Base-by-base conservation (phyloP, 78 protist genomes). In the Chrysochromulina parva region DNA sequence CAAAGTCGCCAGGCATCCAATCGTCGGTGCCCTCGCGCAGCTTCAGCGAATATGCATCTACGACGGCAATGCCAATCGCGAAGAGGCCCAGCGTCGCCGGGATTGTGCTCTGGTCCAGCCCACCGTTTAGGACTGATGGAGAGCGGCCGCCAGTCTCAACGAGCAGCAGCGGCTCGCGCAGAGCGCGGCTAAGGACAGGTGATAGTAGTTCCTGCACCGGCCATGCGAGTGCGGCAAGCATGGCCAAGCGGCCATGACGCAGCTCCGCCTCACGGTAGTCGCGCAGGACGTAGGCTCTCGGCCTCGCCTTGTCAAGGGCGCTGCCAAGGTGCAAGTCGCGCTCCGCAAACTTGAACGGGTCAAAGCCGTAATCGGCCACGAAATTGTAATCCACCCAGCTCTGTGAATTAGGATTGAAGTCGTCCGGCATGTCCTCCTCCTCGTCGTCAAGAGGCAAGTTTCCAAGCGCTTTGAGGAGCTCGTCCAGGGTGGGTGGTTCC, bases 241-340 rank as follows among this genome's bases (percentile, higher is more conserved):
- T 62, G 28, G 69, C 69, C 26, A 62, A 20, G 69, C 69, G 69
- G 69, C 69, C 69, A 20, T 62, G 69, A 5, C 69, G 69, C 26
- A 62, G 69, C 69, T 62, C 69, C 26, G 69, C 69, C 69, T 62
- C 69, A 20, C 69, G 69, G 69, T 62, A 62, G 69, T 62, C 69
- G 3, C 69, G 69, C 69, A 62, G 69, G 26, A 62, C 24, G 69
- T 13, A 13, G 26, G 16, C 28, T 22, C 3, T 2, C 69, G 69
- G 20, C 26, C 69, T 10, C 26, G 9, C 69, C 69, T 62, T 62
- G 26, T 62, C 69, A 6, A 3, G 9, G 26, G 69, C 69, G 26
- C 26, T 16, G 69, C 69, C 69, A 13, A 62, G 69, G 69, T 62
- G 28, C 28, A 24, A 50, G 26, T 54, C 69, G 7, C 9, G 6